Base-by-base conservation (phyloP, 1,284 basidiomycete genomes). In the Takashimella tepidaria region DNA sequence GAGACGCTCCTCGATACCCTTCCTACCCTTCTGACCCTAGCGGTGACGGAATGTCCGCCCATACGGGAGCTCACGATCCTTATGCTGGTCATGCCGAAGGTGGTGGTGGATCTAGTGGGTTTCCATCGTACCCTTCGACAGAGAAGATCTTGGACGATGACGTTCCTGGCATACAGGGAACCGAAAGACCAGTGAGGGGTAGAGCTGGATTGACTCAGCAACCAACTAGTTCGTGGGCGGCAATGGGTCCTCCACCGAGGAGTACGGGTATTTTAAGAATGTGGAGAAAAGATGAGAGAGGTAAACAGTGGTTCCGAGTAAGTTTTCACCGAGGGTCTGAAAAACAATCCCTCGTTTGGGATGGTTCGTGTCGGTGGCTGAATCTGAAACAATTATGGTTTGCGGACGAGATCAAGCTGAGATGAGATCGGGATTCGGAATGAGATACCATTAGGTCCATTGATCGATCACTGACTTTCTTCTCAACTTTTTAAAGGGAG, bases 211-310 rank as follows among this genome's bases (percentile, higher is more conserved):
- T 67, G 26, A 37, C 8, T 16, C 47, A 60, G 10, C 54, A 60
- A 21, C 63, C 62, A 16, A 61, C 63, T 1, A 56, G 58, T 27
- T 66, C 63, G 21, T 69, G 66, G 53, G 67, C 69, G 10, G 66
- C 65, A 37, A 61, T 70, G 51, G 73, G 73, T 2, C 72, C 71
- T 1, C 74, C 74, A 3, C 74, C 74, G 22, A 62, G 72, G 49
- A 70, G 68, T 54, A 76, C 74, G 3, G 74, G 74, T 45, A 72
- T 75, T 41, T 56, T 76, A 22, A 53, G 74, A 21, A 72, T 73
- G 66, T 76, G 74, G 74, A 67, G 74, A 45, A 76, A 75, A 60
- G 74, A 72, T 55, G 73, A 75, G 59, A 58, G 74, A 23, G 74
- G 73, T 31, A 69, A 70, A 53, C 72, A 74, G 49, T 76, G 73